Evolutionary conservation across 352 stramenopile species (phyloP), one percentile per base, ranked within the genome.

Genomic region (Globisporangium solare): DNA sequence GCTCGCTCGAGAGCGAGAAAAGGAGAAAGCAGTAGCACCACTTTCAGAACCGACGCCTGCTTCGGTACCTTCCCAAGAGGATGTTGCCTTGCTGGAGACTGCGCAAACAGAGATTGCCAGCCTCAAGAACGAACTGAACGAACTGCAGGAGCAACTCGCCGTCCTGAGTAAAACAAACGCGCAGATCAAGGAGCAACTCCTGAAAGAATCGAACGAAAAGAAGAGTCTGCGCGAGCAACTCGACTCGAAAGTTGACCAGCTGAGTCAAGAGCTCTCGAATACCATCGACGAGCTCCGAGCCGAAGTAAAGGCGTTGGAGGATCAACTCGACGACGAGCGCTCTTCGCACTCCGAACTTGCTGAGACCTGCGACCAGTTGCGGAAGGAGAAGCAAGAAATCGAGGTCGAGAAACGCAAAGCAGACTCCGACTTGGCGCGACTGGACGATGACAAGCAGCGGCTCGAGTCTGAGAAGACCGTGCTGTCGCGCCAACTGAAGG

Each of bases 141-240:
- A 69, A 10, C 49, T 77, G 14, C 67, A 81, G 27, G 61, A 75
- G 2, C 59, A 77, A 27, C 17, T 76, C 4, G 5, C 40, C 15
- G 49, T 67, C 13, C 24, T 79, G 27, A 43, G 22, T 13, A 66
- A 56, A 53, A 71, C 61, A 8, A 76, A 75, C 27, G 27, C 32
- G 7, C 67, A 79, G 39, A 58, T 74, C 21, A 79, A 81, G 37
- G 65, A 79, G 27, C 67, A 79, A 21, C 47, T 83, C 11, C 15
- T 60, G 22, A 74, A 75, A 42, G 74, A 82, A 41, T 71, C 62
- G 17, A 73, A 75, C 12, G 70, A 79, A 27, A 74, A 79, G 53
- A 75, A 76, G 24, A 45, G 46, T 11, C 43, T 82, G 18, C 60
- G 58, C 5, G 66, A 74, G 47, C 62, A 79, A 37, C 32, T 77